Base-by-base conservation (phyloP, 768 basidiomycete genomes). In the Collybiopsis luxurians region DNA sequence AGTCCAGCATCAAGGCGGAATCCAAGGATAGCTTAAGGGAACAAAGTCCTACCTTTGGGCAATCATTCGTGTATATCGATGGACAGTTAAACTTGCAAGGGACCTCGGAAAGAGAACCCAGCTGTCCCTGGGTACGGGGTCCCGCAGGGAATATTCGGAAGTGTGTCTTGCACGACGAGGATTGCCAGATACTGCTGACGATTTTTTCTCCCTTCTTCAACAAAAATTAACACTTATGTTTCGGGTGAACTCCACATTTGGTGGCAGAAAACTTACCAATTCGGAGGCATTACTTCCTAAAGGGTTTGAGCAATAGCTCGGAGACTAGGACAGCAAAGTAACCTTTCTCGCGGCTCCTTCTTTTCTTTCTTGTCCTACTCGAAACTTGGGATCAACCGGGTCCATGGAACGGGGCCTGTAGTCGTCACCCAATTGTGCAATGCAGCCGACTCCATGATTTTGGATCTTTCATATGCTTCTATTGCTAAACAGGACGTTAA, bases 371-470 rank as follows among this genome's bases (percentile, higher is more conserved):
- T n/a, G 31, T 12, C 48, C 12, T 47, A 26, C 34, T 49, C 45
- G 45, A 47, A 28, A 23, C 45, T 36, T 34, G 48, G 31, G 28
- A 30, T 12, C 17, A 49, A 6, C 48, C 48, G 34, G 19, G 31
- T 31, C 48, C 48, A 23, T 34, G 48, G 48, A 49, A 49, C 48
- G 48, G 48, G 30, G 31, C 30, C 30, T 49, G 34, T 49, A 49
- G 21, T 34, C 48, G 34, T 28, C 24, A 9, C 26, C 13, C 6
- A 28, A 34, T 34, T 34, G 31, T 34, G n/a, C 24, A 10, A 19
- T 47, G 26, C 23, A 27, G 5, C 26, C 46, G 15, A 49, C 48
- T 49, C 48, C 48, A 36, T 49, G 30, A 49, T 34, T 30, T 31
- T 21, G 31, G 31, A 34, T 34, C 31, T n/a, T n/a, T 34, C 31